Evolutionary conservation across 2,329 filamentous ascomycete species (phyloP).

Genomic region (Fusarium duplospermum): DNA sequence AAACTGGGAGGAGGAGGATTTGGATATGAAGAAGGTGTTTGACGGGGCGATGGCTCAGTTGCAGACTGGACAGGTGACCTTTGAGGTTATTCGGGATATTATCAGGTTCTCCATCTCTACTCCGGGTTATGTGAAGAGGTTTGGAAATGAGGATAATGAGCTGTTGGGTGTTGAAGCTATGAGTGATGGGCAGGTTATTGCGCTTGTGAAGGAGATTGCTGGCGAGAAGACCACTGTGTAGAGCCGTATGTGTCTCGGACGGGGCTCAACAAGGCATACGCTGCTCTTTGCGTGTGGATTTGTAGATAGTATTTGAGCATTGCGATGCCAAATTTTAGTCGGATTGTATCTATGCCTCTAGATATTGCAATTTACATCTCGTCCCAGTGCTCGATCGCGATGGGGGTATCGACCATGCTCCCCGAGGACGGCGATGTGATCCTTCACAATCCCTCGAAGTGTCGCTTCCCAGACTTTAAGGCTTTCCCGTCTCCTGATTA

Average conservation of each 20-base stretch:
- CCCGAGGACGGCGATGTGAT: not conserved
- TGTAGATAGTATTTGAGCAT: not conserved
- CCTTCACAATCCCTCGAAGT: not conserved
- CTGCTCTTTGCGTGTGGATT: too few relatives aligned
- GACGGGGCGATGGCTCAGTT: not conserved
- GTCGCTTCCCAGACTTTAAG: not conserved
- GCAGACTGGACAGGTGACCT: not conserved
- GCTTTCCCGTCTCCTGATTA: not conserved
- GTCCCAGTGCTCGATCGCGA: not conserved
- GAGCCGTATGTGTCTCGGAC: not conserved
- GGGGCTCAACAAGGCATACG: too few relatives aligned
- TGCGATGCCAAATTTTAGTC: not conserved
- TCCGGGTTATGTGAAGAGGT: not conserved
- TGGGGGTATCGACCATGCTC: not conserved
- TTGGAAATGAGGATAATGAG: not conserved
- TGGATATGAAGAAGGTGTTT: not conserved
- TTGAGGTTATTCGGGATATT: not conserved
- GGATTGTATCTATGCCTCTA: not conserved
- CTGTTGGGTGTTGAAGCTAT: not conserved
- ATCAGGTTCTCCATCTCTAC: not conserved
- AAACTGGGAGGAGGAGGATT: not conserved
- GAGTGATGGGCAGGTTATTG: not conserved
- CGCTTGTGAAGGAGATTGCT: not conserved
- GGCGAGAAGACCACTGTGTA: not conserved
- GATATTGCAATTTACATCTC: not conserved